Evolutionary conservation across 164 flowering plant genomes (phyloP).

Genomic region (Chloranthus sessilifolius): DNA sequence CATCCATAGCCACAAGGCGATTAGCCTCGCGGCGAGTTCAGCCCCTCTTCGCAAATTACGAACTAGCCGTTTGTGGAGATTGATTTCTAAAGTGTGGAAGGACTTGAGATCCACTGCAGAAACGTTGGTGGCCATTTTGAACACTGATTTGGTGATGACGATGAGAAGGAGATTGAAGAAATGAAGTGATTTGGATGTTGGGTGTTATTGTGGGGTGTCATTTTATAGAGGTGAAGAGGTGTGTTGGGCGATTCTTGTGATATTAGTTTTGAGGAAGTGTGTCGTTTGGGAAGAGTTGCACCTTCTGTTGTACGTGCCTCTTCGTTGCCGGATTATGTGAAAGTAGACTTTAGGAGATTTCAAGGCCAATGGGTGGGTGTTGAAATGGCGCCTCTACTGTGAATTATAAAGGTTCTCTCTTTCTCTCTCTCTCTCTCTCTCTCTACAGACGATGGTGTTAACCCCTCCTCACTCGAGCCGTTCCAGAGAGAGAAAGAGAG

Average conservation of each 20-base stretch:
- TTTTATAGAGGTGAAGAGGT: not conserved
- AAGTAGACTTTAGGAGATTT: too few species aligned
- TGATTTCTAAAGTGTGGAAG: conserved; percentile 4
- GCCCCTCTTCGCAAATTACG: not conserved
- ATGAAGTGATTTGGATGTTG: not conserved
- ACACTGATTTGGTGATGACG: too few species aligned
- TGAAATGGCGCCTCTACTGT: too few species aligned
- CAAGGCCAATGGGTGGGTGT: too few species aligned
- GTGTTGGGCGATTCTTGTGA: not conserved
- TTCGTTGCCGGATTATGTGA: too few species aligned
- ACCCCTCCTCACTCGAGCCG: too few species aligned
- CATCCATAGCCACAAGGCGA: conserved; percentile 12
- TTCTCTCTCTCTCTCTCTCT: too few species aligned
- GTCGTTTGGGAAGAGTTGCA: conserved; percentile 3
- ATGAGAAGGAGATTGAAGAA: not conserved
- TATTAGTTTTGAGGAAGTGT: not conserved
- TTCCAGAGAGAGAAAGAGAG: too few species aligned
- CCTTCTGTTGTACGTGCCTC: too few species aligned
- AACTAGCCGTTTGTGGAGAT: conserved; percentile 3
- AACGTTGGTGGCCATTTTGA: not conserved
- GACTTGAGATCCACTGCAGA: conserved; percentile 3
- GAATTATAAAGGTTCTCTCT: too few species aligned
- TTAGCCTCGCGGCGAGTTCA: not conserved
- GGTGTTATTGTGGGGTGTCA: not conserved
- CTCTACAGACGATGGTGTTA: too few species aligned